phyloP scores from a whole-genome alignment of 345 rosid species.

The Syzygium jambos region DNA sequence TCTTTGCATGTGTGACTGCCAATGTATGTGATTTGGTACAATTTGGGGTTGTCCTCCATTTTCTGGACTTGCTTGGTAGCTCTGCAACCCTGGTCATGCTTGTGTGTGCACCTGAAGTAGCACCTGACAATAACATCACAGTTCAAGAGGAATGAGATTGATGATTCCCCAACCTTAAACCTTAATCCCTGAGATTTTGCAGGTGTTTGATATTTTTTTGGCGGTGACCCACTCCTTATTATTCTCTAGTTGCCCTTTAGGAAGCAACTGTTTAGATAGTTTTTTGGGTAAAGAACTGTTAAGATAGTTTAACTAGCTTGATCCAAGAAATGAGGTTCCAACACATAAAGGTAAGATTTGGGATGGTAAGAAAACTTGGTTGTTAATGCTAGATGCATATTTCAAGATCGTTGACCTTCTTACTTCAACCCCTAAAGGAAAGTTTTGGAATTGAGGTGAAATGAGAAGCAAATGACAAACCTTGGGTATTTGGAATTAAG shows the following conservation, averaged over 20 bases:
- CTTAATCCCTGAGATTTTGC: not conserved
- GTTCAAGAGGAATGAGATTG: not conserved
- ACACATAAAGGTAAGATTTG: not conserved
- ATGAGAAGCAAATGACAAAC: slow-evolving; percentile 18
- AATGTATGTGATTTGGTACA: slow-evolving; percentile 46
- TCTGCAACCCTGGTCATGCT: slow-evolving; percentile 52
- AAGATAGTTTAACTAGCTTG: not conserved
- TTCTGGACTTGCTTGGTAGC: slow-evolving; percentile 85
- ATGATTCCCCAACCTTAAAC: not conserved
- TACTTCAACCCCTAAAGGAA: not conserved
- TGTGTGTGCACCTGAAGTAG: slow-evolving; percentile 78
- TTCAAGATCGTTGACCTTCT: not conserved
- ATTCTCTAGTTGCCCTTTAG: not conserved
- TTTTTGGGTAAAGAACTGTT: no score
- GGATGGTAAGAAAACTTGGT: not conserved
- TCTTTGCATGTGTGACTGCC: slow-evolving; percentile 58
- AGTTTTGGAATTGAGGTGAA: not conserved
- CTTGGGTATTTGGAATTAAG: slow-evolving; percentile 66
- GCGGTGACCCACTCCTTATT: not conserved
- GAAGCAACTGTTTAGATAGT: not conserved
- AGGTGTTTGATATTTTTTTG: not conserved
- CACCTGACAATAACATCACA: slow-evolving; percentile 31
- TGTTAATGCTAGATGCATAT: not conserved
- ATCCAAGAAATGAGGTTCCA: not conserved
- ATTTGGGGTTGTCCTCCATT: slow-evolving; percentile 27